Conservation (phyloP, 495 filamentous ascomycete genomes). For the Aspergillus heteromorphus region DNA sequence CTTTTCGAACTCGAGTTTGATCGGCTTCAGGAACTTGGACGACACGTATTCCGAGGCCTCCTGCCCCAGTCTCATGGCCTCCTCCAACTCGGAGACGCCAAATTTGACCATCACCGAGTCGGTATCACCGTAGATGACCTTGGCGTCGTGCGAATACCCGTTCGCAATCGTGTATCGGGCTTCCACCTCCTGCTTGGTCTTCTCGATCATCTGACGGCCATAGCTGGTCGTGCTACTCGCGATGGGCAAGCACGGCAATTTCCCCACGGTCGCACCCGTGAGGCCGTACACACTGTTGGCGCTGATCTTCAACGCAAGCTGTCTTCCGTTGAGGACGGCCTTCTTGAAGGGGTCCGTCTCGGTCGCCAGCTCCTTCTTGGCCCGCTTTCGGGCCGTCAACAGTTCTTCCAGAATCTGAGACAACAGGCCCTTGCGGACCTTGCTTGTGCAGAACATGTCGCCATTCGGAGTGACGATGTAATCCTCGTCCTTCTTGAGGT, state of each 20-base stretch:
- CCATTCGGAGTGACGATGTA: conserved; percentile 94
- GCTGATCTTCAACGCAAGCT: conserved; percentile 92
- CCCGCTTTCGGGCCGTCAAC: conserved; percentile 80
- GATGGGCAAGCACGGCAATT: conserved; percentile 90
- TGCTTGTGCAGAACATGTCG: conserved; percentile 85
- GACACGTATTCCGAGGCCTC: conserved; percentile 87
- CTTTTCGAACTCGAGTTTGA: conserved; percentile 99
- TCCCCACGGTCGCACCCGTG: conserved; percentile 92
- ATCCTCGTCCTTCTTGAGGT: conserved; percentile 77
- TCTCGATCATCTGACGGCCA: conserved; percentile 97
- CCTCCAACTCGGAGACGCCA: conserved; percentile 73
- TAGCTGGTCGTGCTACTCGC: conserved; percentile 95
- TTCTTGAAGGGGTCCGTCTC: conserved; percentile 97
- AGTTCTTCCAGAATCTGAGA: conserved; percentile 95
- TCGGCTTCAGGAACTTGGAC: conserved; percentile 85
- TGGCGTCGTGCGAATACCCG: conserved; percentile 86
- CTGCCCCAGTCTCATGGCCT: conserved; percentile 89
- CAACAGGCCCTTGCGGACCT: conserved; percentile 85
- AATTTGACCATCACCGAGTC: conserved; percentile 99
- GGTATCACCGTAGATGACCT: conserved; percentile 98
- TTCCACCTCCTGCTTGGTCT: conserved; percentile 91
- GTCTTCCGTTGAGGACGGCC: conserved; percentile 93
- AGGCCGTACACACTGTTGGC: conserved; percentile 98
- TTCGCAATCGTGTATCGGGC: conserved; percentile 82
- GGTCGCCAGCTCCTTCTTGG: conserved; percentile 82